Percentiles rank a stretch among this genome's conserved stretches.
Evolutionary conservation across 805 yeast species (phyloP).

Genomic region (Grigorovia yakushimaensis): DNA sequence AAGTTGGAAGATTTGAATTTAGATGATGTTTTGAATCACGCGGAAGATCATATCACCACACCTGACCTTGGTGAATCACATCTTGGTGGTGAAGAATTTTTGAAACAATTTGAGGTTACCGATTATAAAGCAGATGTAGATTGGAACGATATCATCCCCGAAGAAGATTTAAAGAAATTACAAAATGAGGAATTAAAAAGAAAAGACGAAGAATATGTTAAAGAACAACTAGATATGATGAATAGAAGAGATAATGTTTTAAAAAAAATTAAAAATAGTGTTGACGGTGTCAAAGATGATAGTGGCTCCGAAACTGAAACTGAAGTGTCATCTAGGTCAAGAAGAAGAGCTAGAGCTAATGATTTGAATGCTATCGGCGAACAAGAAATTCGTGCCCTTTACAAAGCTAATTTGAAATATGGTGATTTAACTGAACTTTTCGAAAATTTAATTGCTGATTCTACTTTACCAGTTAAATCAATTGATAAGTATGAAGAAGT

Average conservation of each 20-base stretch:
- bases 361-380: constrained; percentile 60
- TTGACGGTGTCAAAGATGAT: constrained; percentile 32
- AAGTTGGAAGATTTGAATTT: constrained; percentile 89
- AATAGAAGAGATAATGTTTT: constrained; percentile 72
- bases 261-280: constrained; percentile 40
- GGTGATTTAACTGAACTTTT: constrained; percentile 73
- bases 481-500: constrained; percentile 68
- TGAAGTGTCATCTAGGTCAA: constrained; percentile 31
- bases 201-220: constrained; percentile 75
- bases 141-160: constrained; percentile 99
- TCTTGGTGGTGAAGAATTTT: constrained; percentile 94
- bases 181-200: constrained; percentile 86
- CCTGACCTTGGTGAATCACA: constrained; percentile 97
- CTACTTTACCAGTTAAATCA: constrained; percentile 75
- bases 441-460: constrained; percentile 84
- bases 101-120: constrained; percentile 95
- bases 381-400: constrained; percentile 76
- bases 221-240: constrained; percentile 83
- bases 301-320: constrained; percentile 28
- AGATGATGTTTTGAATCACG: constrained; percentile 92
- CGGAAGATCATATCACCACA: constrained; percentile 93
- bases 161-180: constrained; percentile 76
- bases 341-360: constrained; percentile 31
- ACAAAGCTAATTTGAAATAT: constrained; percentile 66
- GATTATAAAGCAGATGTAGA: constrained; percentile 97